Base-by-base conservation (phyloP, 345 rosid genomes). In the Cardamine chenopodiifolia region DNA sequence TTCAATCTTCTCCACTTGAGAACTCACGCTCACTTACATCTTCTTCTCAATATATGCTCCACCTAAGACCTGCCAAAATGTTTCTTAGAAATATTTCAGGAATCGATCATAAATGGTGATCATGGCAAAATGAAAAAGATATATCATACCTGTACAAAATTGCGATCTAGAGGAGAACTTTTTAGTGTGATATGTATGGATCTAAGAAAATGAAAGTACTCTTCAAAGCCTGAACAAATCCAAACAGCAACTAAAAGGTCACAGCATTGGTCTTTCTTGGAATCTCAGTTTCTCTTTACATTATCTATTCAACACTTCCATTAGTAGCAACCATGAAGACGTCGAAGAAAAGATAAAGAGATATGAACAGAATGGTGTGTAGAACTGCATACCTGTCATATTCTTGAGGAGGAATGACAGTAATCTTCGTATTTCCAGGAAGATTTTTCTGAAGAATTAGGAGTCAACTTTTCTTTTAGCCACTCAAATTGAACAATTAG, bases 401-500 rank as follows among this genome's bases (percentile, higher is more conserved):
- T 50, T 47, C 22, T 34, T 53, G 12, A 17, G 17, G 64, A 55
- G n/a, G 72, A 47, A 13, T 59, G 75, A 31, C 14, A 10, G 15
- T 65, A 66, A 58, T 66, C 61, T 22, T 57, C 61, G n/a, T 66
- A 66, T 9, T 17, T 47, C 78, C 72, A 74, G 7, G 40, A 25
- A 34, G 60, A 26, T 1, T 17, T 57, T 26, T 47, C 64, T 7
- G 49, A 47, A 59, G 47, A 31, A 49, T 8, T 17, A 53, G 49
- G 47, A 8, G 74, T 48, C 39, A 93, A 53, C 47, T 82, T 79
- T 35, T 58, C 68, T 78, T 83, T 84, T 3, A 87, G 79, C 95
- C 88, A 86, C 63, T 77, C 85, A 6, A 90, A 80, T 34, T 84
- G 82, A 73, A 78, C 83, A 15, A 83, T 74, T 20, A 85, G 81